Conservation (phyloP, 2,329 filamentous ascomycete species). For the Catunica adiposa region DNA sequence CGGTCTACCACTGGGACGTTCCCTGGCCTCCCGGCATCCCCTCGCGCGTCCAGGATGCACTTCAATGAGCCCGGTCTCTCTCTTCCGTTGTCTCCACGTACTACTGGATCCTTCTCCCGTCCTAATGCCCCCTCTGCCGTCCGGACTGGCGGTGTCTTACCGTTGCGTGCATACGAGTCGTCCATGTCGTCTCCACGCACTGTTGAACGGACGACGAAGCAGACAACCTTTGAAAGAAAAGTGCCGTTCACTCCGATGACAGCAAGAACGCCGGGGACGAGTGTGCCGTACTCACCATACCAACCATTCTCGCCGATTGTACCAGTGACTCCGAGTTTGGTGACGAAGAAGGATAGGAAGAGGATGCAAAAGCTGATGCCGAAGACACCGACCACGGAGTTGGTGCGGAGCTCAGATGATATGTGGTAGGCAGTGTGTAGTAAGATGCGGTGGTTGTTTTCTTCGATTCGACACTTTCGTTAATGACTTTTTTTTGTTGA, state of each 20-base stretch:
- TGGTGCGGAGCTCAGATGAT: constrained; percentile 46
- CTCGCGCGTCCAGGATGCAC: constrained; percentile 4
- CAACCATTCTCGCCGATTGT: constrained; percentile 63
- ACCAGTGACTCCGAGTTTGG: constrained; percentile 59
- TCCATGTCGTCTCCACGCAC: constrained; percentile 34
- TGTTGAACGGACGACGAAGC: constrained; percentile 36
- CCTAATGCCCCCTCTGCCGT: constrained; percentile 36
- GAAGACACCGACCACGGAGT: constrained; percentile 43
- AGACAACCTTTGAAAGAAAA: constrained; percentile 46
- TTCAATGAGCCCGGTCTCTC: constrained; percentile 15
- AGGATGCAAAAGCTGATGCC: constrained; percentile 47
- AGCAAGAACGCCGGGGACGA: constrained; percentile 43
- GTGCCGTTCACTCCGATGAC: constrained; percentile 38
- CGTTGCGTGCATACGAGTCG: constrained; percentile 46
- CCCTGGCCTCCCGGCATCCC: constrained; percentile 17
- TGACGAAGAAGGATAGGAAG: constrained; percentile 55
- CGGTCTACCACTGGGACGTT: constrained; percentile 24
- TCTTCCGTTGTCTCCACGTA: constrained; percentile 31
- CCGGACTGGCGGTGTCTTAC: constrained; percentile 39
- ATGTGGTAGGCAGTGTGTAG: constrained; percentile 37
- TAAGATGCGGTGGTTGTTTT: background rate
- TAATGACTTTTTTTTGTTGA: background rate
- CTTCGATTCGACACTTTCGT: background rate
- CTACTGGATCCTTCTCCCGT: constrained; percentile 34
- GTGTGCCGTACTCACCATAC: constrained; percentile 60